Evolutionary conservation across 352 stramenopile species (phyloP).

Genomic region (Pythium rishiriense): DNA sequence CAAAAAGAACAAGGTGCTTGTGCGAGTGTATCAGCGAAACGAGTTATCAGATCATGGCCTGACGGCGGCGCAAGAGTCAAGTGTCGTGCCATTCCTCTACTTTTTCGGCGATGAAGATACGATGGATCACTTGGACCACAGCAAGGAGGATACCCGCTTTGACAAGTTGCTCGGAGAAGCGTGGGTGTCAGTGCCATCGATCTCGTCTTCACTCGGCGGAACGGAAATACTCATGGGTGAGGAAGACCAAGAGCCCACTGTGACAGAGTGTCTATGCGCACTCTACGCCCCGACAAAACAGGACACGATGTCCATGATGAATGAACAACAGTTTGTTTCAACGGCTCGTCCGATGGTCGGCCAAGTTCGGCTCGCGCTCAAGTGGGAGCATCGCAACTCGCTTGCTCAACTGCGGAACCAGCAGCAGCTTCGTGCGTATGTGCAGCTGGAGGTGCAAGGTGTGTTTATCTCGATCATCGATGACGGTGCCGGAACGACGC

Average conservation of each 20-base stretch:
- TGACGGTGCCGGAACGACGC: constrained; percentile 40
- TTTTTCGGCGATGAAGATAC: constrained; percentile 87
- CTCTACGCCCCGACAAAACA: constrained; percentile 52
- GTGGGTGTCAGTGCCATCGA: constrained; percentile 67
- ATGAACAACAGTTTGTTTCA: constrained; percentile 23
- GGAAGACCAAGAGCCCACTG: constrained; percentile 21
- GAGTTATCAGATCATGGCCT: constrained; percentile 76
- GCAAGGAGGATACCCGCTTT: constrained; percentile 81
- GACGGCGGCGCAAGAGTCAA: constrained; percentile 75
- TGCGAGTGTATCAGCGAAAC: constrained; percentile 77
- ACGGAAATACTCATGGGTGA: constrained; percentile 17
- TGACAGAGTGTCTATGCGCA: constrained; percentile 55
- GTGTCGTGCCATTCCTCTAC: constrained; percentile 85
- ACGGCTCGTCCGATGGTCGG: constrained; percentile 60
- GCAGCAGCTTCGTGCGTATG: constrained; percentile 59
- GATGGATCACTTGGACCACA: constrained; percentile 87
- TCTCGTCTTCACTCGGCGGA: constrained; percentile 10
- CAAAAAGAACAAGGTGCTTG: constrained; percentile 46
- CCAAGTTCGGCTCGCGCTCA: constrained; percentile 69
- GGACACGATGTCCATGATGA: constrained; percentile 20
- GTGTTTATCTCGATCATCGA: constrained; percentile 79
- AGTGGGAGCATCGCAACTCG: constrained; percentile 77
- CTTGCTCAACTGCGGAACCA: constrained; percentile 38
- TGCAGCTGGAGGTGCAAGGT: constrained; percentile 72
- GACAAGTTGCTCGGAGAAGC: constrained; percentile 76